Conservation (phyloP, 2,329 filamentous ascomycete species). For the Stemphylium lycopersici region DNA sequence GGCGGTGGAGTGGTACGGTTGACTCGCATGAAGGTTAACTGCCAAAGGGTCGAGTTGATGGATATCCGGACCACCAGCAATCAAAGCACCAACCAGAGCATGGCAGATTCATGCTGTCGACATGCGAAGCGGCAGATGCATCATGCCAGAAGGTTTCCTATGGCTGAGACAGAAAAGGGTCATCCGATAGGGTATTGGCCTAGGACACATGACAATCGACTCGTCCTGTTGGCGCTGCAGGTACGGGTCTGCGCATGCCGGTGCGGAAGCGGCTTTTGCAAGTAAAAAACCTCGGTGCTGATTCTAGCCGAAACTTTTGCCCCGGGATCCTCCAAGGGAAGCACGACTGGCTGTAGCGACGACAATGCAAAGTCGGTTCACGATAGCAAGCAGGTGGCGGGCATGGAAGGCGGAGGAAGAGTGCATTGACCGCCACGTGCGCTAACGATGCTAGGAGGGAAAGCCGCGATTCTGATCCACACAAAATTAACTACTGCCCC, state of each 20-base stretch:
- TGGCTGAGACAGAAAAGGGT: neutral
- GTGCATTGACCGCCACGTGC: slow-evolving; percentile 22
- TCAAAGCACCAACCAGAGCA: too few species aligned
- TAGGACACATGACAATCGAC: neutral
- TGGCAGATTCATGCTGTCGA: too few species aligned
- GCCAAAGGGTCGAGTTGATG: slow-evolving; percentile 5
- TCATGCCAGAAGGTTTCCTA: neutral
- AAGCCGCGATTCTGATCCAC: slow-evolving; percentile 22
- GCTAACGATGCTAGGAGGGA: slow-evolving; percentile 18
- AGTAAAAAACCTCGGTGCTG: neutral
- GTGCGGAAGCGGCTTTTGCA: neutral
- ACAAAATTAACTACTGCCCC: slow-evolving; percentile 26
- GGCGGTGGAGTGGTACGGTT: neutral
- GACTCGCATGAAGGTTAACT: neutral
- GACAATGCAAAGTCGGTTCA: neutral
- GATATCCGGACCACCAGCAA: neutral
- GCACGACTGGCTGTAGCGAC: neutral
- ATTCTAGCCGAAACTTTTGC: too few species aligned
- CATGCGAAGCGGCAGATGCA: too few species aligned
- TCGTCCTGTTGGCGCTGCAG: slow-evolving; percentile 12
- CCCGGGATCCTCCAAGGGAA: too few species aligned
- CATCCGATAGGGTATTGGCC: neutral
- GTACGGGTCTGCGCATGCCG: slow-evolving; percentile 8
- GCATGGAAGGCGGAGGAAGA: slow-evolving; percentile 1
- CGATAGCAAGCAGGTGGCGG: neutral